These are phyloP conservation scores for Boechera retrofracta DNA, from an alignment of 345 rosid genomes.

Conservation along the genomic window DNA sequence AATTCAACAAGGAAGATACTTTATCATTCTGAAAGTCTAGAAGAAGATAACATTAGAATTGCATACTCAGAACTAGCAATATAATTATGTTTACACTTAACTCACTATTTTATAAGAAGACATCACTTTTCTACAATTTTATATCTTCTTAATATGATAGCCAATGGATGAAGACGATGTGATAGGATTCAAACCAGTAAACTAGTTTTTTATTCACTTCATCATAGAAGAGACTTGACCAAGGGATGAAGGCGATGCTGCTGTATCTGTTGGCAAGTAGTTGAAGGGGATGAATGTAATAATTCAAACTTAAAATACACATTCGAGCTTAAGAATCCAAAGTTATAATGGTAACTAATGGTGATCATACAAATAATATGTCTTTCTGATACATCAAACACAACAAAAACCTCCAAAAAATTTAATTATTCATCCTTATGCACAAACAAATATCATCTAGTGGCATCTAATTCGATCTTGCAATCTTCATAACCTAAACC, in stretches of 20 bases:
- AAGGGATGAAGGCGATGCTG: neutral
- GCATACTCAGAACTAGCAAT: constrained; percentile 21
- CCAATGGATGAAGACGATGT: constrained; percentile 17
- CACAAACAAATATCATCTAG: neutral
- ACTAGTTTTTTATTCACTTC: constrained; percentile 7
- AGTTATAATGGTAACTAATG: neutral
- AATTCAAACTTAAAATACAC: constrained; percentile 7
- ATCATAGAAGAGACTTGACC: constrained; percentile 20
- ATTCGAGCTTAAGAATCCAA: neutral
- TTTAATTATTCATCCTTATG: neutral
- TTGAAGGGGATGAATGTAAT: neutral
- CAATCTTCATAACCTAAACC: neutral
- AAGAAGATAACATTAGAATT: neutral
- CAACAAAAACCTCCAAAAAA: neutral
- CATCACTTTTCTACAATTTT: neutral
- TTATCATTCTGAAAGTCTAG: constrained; percentile 3
- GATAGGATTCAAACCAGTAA: constrained; percentile 21
- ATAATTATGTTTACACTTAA: neutral
- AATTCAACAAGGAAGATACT: constrained; percentile 22
- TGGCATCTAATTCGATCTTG: neutral
- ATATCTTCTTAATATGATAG: neutral
- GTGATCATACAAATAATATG: constrained; percentile 1
- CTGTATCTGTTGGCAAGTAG: neutral
- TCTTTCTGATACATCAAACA: constrained; percentile 7
- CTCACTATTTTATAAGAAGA: neutral